Conservation (phyloP, 352 stramenopile genomes). For the Ophiocytium majus region DNA sequence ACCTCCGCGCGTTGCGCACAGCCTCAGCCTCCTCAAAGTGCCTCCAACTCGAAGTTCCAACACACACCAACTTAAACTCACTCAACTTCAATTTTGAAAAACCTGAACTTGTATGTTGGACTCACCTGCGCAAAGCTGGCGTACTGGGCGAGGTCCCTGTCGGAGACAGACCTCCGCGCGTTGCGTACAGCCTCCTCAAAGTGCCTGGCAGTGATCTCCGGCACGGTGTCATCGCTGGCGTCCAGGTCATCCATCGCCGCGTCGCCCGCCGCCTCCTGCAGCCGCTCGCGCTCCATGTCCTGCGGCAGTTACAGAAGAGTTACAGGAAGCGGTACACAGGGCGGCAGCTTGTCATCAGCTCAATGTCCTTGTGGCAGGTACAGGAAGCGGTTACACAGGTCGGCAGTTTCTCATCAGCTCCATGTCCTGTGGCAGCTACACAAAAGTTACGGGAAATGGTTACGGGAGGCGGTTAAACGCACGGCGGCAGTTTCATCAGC, state of each 20-base stretch:
- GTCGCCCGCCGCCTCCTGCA: constrained; percentile 81
- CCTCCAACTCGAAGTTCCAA: not conserved
- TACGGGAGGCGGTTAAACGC: too few species aligned
- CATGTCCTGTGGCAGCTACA: too few species aligned
- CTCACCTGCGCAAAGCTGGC: constrained; percentile 80
- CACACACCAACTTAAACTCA: not conserved
- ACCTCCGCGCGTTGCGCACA: not conserved
- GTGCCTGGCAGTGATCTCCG: constrained; percentile 84
- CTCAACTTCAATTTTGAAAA: too few species aligned
- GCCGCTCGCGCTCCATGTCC: constrained; percentile 94
- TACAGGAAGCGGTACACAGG: too few species aligned
- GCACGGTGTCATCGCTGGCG: constrained; percentile 92
- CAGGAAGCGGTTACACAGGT: too few species aligned
- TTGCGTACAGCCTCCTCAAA: constrained; percentile 97
- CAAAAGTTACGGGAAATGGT: too few species aligned
- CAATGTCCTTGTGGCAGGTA: too few species aligned
- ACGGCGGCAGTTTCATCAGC: too few species aligned
- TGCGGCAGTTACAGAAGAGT: too few species aligned
- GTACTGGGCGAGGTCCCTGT: constrained; percentile 93
- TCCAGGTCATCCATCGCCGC: constrained; percentile 71
- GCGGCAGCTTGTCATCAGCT: too few species aligned
- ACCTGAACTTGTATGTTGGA: constrained; percentile 53
- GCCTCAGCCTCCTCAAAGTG: constrained; percentile 43
- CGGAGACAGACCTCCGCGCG: constrained; percentile 92
- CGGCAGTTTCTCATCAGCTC: too few species aligned